Base-by-base conservation (phyloP, 2,329 filamentous ascomycete genomes). In the Talaromyces marneffei region DNA sequence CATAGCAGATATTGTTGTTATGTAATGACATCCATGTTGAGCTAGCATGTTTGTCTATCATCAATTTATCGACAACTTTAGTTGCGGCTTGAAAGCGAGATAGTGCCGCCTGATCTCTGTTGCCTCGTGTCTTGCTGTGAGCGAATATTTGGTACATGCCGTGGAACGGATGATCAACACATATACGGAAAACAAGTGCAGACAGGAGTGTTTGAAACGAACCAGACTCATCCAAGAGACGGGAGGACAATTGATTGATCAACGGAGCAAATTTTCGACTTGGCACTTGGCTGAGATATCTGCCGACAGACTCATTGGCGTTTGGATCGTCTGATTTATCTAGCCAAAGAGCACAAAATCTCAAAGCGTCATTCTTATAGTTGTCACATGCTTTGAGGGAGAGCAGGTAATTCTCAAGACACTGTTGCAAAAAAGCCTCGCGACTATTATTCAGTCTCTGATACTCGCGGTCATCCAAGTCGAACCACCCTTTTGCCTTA, bases 111-210 rank as follows among this genome's bases (percentile, higher is more conserved):
- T 89, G 85, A 66, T 97, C 93, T 66, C 89, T 87, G 57, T 81
- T 77, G 57, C 74, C 81, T 67, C 87, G 86, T 56, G 84, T 86
- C 68, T 87, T 89, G 48, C 85, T 87, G 23, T 89, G 87, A 2
- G 92, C 90, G 80, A 93, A 97, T 44, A 99, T 91, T 68, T 97
- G 92, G 72, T 99, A 96, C 87, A 97, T 93, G 54, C 92, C 92
- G 71, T 99, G 95, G 73, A 92, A 96, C 0, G 94, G 95, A 75
- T 99, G 94, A 61, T 99, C 92, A 10, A 84, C 81, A 70, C 93
- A 97, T 60, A 99, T 96, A 8, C 87, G 87, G 69, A 87, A 85
- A 3, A 97, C 87, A 18, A 99, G 78, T 1, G 81, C 80, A 57
- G 86, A 84, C 1, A 99, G 79, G 1, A 93, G 80, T 42, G 80